Conservation (phyloP, 2,329 filamentous ascomycete species). For the Colletotrichum falcatum region DNA sequence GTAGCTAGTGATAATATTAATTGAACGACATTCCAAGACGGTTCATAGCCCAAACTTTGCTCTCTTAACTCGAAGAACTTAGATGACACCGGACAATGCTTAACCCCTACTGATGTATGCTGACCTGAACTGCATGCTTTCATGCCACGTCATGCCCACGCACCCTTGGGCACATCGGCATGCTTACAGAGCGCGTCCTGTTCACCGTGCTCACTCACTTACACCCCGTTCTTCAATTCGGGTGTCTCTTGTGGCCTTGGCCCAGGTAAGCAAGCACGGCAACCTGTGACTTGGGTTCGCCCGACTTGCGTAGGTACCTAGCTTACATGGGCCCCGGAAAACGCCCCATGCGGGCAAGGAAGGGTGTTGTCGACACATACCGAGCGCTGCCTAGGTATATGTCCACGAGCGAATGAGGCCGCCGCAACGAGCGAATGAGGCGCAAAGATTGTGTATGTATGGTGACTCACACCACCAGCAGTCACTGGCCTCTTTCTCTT, state of each 20-base stretch:
- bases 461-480: constrained; percentile 7
- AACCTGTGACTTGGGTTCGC: not conserved
- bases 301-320: not conserved
- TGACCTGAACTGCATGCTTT: not conserved
- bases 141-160: not conserved
- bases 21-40: too few relatives aligned
- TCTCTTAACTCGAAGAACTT: too few relatives aligned
- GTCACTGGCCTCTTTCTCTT: not conserved
- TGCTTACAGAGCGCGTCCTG: not conserved
- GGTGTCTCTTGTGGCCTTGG: not conserved
- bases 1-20: too few relatives aligned
- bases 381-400: not conserved
- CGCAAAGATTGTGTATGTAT: not conserved
- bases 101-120: not conserved
- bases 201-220: not conserved
- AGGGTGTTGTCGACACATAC: not conserved
- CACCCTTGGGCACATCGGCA: too few relatives aligned
- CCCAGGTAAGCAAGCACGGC: not conserved
- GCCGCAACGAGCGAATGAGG: constrained; percentile 6
- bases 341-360: not conserved
- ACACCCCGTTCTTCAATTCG: too few relatives aligned
- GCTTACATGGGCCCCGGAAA: not conserved
- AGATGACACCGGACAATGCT: too few relatives aligned
- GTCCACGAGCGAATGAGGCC: constrained; percentile 4
- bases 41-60: not conserved